phyloP scores from a whole-genome alignment of 495 filamentous ascomycete genomes.

The Aspergillus leporis region DNA sequence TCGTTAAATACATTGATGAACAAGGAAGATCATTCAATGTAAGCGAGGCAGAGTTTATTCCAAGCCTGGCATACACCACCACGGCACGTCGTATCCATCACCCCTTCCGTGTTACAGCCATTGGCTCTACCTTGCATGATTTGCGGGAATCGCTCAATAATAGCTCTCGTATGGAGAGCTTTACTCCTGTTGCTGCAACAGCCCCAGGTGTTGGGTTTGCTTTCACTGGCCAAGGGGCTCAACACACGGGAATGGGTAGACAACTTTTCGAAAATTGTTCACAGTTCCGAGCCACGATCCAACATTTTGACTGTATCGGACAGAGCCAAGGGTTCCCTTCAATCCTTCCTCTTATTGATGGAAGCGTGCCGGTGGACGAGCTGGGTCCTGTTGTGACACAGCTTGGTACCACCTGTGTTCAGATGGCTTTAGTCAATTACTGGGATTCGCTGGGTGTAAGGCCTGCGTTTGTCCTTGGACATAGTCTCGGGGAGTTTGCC shows the following conservation, averaged over 20 bases:
- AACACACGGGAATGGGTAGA: constrained; percentile 66
- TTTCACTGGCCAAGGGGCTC: constrained; percentile 59
- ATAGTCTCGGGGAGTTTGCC: constrained; percentile 77
- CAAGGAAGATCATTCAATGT: constrained; percentile 45
- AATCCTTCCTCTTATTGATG: constrained; percentile 64
- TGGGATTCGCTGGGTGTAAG: constrained; percentile 79
- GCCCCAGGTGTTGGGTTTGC: constrained; percentile 50
- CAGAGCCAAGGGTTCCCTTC: constrained; percentile 66
- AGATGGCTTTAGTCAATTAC: constrained; percentile 81
- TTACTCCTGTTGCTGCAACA: constrained; percentile 44
- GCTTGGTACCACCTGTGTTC: constrained; percentile 72
- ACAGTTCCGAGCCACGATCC: constrained; percentile 69
- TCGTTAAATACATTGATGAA: constrained; percentile 52
- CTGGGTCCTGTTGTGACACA: constrained; percentile 77
- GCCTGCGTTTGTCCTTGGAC: constrained; percentile 77
- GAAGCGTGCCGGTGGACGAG: constrained; percentile 44
- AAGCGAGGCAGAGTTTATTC: constrained; percentile 35
- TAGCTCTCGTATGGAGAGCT: constrained; percentile 22
- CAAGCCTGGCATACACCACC: constrained; percentile 69
- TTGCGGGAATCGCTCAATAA: constrained; percentile 30
- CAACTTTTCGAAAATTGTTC: constrained; percentile 65
- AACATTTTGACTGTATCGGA: constrained; percentile 68
- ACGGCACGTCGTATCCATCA: constrained; percentile 86
- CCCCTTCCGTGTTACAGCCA: constrained; percentile 66
- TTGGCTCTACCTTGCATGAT: constrained; percentile 42